Percentiles rank a stretch among this genome's conserved stretches.
phyloP scores from a whole-genome alignment of 2,329 filamentous ascomycete species.

The Calonectria fujianensis region DNA sequence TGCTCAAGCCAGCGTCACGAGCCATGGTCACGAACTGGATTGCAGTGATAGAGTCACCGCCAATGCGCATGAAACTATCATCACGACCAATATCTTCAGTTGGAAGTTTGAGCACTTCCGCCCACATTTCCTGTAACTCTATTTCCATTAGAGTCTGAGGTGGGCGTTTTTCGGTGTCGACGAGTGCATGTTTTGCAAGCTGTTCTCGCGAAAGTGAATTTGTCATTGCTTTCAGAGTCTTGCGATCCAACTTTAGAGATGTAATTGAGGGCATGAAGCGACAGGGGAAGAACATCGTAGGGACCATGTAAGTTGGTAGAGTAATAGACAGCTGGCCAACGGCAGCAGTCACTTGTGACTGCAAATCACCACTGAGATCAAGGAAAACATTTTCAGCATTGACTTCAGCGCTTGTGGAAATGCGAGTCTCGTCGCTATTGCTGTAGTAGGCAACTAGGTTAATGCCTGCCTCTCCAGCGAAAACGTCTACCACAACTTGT shows the following conservation, averaged over 20 bases:
- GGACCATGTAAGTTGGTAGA: constrained; percentile 45
- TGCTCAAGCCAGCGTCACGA: background rate
- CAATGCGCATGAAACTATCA: constrained; percentile 23
- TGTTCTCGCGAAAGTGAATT: constrained; percentile 41
- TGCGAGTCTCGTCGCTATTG: background rate
- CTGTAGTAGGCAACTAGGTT: constrained; percentile 11
- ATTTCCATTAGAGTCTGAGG: constrained; percentile 23
- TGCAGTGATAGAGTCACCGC: constrained; percentile 35
- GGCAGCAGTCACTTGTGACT: background rate
- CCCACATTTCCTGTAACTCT: constrained; percentile 59
- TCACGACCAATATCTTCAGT: constrained; percentile 51
- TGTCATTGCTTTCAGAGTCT: constrained; percentile 42
- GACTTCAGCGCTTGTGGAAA: background rate
- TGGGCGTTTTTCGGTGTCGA: constrained; percentile 35
- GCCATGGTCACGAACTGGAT: constrained; percentile 52
- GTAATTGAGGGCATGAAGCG: constrained; percentile 25
- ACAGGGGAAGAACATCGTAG: constrained; percentile 39
- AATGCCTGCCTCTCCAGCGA: background rate
- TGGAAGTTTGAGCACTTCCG: constrained; percentile 49
- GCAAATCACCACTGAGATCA: background rate
- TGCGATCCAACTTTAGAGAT: constrained; percentile 40
- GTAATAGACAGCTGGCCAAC: constrained; percentile 6
- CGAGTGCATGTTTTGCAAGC: constrained; percentile 34
- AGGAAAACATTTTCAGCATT: background rate
- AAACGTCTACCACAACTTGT: constrained; percentile 15